Conservation (phyloP, 495 filamentous ascomycete genomes). For the Aspergillus funiculosus region DNA sequence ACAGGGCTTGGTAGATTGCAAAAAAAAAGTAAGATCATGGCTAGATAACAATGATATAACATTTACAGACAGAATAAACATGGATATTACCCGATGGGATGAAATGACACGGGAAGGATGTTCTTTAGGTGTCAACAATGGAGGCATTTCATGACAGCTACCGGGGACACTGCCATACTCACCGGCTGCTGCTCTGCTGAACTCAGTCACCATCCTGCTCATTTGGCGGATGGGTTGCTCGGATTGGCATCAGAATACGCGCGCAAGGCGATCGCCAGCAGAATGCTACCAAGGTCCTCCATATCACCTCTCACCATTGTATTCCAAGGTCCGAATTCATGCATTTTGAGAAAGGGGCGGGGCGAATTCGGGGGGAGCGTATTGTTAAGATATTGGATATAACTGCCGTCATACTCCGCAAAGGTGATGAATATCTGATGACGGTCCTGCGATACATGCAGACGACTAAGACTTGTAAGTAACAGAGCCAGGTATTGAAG, state of each 20-base stretch:
- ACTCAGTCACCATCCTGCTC: too few relatives aligned
- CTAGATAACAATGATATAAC: too few relatives aligned
- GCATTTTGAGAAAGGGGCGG: conserved; percentile 2
- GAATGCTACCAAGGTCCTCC: neutral
- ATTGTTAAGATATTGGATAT: conserved; percentile 5
- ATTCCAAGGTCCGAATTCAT: conserved; percentile 2
- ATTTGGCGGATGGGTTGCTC: too few relatives aligned
- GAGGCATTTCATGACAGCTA: too few relatives aligned
- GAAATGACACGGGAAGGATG: too few relatives aligned
- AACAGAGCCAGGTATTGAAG: neutral
- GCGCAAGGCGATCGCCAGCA: conserved; percentile 5
- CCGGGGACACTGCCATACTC: too few relatives aligned
- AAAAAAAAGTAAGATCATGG: too few relatives aligned
- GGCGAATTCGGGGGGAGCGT: neutral
- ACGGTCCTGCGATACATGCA: conserved; percentile 13
- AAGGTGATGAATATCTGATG: conserved; percentile 17
- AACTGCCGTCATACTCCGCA: conserved; percentile 9
- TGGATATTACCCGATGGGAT: too few relatives aligned
- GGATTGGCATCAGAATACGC: neutral
- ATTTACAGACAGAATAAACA: too few relatives aligned
- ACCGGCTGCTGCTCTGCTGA: too few relatives aligned
- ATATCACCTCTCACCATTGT: neutral
- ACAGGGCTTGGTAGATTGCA: too few relatives aligned
- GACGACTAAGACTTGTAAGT: conserved; percentile 3
- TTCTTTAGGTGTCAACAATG: too few relatives aligned